Conservation (phyloP, 805 yeast species). For the Lipomyces spencermartinsiae region DNA sequence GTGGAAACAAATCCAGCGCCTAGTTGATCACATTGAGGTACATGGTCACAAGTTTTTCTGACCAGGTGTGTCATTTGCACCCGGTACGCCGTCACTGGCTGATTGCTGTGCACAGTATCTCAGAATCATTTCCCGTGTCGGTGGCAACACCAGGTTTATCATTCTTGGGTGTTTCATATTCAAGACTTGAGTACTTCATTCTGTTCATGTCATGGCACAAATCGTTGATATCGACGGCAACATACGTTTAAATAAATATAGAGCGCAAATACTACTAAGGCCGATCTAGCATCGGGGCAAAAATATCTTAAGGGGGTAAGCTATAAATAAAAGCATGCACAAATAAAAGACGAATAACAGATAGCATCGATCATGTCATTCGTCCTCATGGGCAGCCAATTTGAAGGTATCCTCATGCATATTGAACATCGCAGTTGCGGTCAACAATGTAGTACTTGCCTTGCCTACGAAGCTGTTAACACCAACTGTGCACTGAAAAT, state of each 20-base stretch:
- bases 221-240: neutral
- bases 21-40: too few relatives aligned
- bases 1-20: too few relatives aligned
- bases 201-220: neutral
- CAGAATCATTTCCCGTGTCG: neutral
- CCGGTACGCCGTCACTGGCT: too few relatives aligned
- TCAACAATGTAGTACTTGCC: neutral
- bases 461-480: neutral
- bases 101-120: neutral
- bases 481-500: neutral
- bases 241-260: neutral
- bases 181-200: neutral
- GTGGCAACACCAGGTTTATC: neutral
- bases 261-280: too few relatives aligned
- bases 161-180: too few relatives aligned
- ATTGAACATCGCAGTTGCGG: neutral
- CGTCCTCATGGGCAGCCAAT: neutral
- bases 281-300: neutral
- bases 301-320: neutral
- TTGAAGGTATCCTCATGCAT: neutral
- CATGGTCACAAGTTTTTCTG: too few relatives aligned
- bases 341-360: neutral
- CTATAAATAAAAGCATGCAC: neutral
- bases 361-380: neutral
- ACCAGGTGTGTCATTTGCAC: neutral